Base-by-base conservation (phyloP, 345 rosid species). In the Ceriops tagal region DNA sequence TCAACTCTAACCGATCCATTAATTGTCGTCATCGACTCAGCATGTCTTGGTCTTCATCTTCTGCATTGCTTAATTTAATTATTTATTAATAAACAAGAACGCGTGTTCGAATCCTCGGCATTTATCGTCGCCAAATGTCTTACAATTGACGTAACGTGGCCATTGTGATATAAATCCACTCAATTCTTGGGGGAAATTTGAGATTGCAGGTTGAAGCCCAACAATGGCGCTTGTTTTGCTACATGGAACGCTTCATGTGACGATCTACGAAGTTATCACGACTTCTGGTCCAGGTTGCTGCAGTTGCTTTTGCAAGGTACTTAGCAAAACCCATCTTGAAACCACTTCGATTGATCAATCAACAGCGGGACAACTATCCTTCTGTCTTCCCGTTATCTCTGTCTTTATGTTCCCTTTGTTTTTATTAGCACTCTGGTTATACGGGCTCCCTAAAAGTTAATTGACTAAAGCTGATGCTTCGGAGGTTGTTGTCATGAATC, bases 191-290 rank as follows among this genome's bases (percentile, higher is more conserved):
- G 46, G 46, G 16, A 9, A 39, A 39, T 0, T 39, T 43, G 18
- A 11, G 49, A 43, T 43, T 18, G 16, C 16, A 43, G 19, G 18
- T 72, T 43, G 71, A 32, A 58, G 16, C 49, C 24, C 35, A 67
- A 51, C 11, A 5, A 82, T 78, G 81, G 75, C 63, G 34, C 62
- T 21, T 31, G 52, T 77, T 70, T 75, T 75, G 70, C 78, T 86
- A 27, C 90, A 84, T 49, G 90, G 86, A 49, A 79, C 76, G 9
- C 83, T 86, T 51, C 83, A 80, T 63, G 80, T 79, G 66, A 80
- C 81, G 4, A 77, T 84, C 61, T 77, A 71, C 51, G 83, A 84
- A 67, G 81, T 77, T 19, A 68, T 61, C 52, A 57, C 67, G 63
- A 73, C 77, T 68, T 60, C 72, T 39, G 57, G 69, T 21, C 34